phyloP scores from a whole-genome alignment of 352 stramenopile species.

The Albugo candida region DNA sequence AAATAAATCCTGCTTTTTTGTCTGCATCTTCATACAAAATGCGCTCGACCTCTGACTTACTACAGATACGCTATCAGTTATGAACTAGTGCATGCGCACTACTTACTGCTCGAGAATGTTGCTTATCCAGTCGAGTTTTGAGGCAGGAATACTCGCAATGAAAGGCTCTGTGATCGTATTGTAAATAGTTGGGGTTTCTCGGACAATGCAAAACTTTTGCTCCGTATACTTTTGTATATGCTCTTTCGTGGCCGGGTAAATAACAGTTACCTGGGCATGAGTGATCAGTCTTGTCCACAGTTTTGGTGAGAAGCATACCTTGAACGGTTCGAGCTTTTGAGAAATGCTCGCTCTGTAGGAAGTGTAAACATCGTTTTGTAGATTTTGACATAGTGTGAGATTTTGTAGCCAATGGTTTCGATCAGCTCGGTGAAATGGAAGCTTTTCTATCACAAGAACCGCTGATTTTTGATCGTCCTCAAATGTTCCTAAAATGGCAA shows the following conservation, averaged over 20 bases:
- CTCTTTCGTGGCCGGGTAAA: constrained; percentile 55
- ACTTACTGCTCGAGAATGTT: constrained; percentile 78
- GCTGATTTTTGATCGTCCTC: constrained; percentile 33
- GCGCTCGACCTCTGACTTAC: constrained; percentile 59
- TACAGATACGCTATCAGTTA: constrained; percentile 8
- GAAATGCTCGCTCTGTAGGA: constrained; percentile 48
- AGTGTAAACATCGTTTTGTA: constrained; percentile 74
- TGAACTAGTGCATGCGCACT: background rate
- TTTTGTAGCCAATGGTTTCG: constrained; percentile 20
- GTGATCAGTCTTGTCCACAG: background rate
- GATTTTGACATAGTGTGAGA: constrained; percentile 46
- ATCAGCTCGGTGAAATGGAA: constrained; percentile 26
- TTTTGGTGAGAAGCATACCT: constrained; percentile 13
- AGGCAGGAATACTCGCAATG: constrained; percentile 48
- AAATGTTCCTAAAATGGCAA: constrained; percentile 54
- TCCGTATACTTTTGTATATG: constrained; percentile 73
- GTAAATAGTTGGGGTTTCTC: constrained; percentile 68
- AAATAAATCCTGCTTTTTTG: constrained; percentile 39
- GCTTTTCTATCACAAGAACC: constrained; percentile 48
- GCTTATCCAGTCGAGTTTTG: constrained; percentile 77
- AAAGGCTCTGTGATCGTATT: constrained; percentile 44
- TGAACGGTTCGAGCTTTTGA: constrained; percentile 48
- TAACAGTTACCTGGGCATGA: constrained; percentile 40
- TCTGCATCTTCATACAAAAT: constrained; percentile 64
- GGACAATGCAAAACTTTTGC: constrained; percentile 63